Conservation (phyloP, 2,329 filamentous ascomycete species). For the Ascocoryne sarcoides region DNA sequence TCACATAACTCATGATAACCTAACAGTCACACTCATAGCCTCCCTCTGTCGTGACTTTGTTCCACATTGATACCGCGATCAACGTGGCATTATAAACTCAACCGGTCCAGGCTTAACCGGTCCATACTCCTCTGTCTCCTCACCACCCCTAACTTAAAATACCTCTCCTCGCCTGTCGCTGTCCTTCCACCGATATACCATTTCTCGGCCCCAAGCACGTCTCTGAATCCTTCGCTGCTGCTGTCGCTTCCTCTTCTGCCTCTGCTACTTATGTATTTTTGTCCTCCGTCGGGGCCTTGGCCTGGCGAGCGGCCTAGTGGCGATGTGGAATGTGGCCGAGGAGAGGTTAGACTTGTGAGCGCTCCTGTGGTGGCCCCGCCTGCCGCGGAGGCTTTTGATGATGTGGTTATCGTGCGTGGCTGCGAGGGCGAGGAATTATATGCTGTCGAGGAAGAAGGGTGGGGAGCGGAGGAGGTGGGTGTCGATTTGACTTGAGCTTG, state of each 20-base stretch:
- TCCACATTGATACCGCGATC: no score
- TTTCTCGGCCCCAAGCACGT: conserved; percentile 63
- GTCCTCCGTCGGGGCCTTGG: conserved; percentile 3
- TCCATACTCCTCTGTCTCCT: conserved; percentile 65
- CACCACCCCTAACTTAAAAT: conserved; percentile 73
- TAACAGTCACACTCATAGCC: no score
- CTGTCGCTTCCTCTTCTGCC: conserved; percentile 57
- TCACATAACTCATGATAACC: no score
- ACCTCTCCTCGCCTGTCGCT: conserved; percentile 67
- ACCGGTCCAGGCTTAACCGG: conserved; percentile 62
- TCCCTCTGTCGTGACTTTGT: no score
- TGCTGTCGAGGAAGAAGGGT: conserved; percentile 2
- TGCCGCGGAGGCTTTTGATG: conserved; percentile 17
- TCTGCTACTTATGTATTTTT: conserved; percentile 13
- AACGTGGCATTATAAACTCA: conserved; percentile 67
- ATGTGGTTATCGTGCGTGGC: conserved; percentile 24
- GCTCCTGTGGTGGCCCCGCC: conserved; percentile 21
- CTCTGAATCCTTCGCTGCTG: conserved; percentile 66
- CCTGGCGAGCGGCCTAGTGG: conserved; percentile 19
- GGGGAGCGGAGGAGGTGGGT: conserved; percentile 7
- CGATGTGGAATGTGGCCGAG: conserved; percentile 21
- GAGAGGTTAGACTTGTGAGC: conserved; percentile 23
- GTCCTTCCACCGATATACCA: conserved; percentile 77
- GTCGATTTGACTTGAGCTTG: conserved; percentile 16
- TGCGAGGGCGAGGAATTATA: conserved; percentile 17